Conservation (phyloP, 768 basidiomycete species). For the Mycena maculata region DNA sequence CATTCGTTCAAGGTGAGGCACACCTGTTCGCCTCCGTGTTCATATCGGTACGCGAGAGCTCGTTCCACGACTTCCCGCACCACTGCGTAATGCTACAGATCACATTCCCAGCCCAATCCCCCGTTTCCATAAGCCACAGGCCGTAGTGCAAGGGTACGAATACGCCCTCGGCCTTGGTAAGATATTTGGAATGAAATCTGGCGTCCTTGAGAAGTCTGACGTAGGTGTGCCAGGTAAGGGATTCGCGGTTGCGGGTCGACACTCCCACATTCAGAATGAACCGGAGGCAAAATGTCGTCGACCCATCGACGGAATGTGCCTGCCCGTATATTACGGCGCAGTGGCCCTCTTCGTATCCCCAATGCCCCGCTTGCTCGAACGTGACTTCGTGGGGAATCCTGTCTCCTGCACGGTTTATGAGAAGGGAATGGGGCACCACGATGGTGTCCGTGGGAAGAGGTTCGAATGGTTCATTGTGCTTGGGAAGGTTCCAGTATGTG, state of each 20-base stretch:
- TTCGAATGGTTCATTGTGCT: background rate
- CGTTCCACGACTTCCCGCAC: slow-evolving; percentile 15
- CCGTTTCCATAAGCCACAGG: slow-evolving; percentile 19
- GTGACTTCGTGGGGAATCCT: background rate
- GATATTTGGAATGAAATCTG: slow-evolving; percentile 14
- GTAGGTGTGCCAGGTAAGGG: background rate
- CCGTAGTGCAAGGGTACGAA: slow-evolving; percentile 19
- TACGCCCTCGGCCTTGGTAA: background rate
- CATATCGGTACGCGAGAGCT: background rate
- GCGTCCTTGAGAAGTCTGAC: slow-evolving; percentile 12
- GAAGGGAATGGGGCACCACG: background rate
- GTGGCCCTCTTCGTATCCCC: background rate
- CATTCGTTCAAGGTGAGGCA: background rate
- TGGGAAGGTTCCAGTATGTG: too few species aligned
- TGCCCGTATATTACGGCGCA: background rate
- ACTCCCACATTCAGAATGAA: slow-evolving; percentile 10
- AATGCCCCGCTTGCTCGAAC: background rate
- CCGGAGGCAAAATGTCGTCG: slow-evolving; percentile 10
- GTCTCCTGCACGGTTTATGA: background rate
- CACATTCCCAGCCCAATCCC: slow-evolving; percentile 18
- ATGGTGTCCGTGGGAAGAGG: too few species aligned
- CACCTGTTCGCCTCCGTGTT: slow-evolving; percentile 21
- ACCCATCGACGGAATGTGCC: background rate
- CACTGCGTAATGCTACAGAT: slow-evolving; percentile 22
- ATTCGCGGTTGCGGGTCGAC: background rate